phyloP scores from a whole-genome alignment of 2,329 filamentous ascomycete species.

The Monosporascus sp. region DNA sequence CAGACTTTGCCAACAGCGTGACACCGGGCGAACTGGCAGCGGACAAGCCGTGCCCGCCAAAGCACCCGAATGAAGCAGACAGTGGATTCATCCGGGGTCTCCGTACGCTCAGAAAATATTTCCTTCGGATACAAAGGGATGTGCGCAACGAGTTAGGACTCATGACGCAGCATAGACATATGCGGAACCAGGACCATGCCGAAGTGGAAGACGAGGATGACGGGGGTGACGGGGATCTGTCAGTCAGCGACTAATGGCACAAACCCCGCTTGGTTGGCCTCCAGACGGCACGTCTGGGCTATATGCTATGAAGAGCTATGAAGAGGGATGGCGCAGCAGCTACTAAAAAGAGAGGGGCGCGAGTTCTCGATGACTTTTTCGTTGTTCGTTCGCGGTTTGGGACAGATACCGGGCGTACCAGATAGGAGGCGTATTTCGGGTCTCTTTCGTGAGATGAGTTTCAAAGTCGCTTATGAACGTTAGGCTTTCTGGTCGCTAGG shows the following conservation, averaged over 20 bases:
- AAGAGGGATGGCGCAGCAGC: no score
- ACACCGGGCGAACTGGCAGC: constrained; percentile 72
- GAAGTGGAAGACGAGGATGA: constrained; percentile 20
- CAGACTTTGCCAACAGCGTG: constrained; percentile 96
- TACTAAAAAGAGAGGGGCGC: no score
- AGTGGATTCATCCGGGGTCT: constrained; percentile 84
- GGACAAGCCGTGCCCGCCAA: constrained; percentile 68
- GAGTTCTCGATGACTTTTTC: no score
- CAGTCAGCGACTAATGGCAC: constrained; percentile 20
- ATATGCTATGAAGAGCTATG: no score
- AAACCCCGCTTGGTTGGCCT: no score
- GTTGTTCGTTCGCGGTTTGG: no score
- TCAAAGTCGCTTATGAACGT: no score
- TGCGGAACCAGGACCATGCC: constrained; percentile 14
- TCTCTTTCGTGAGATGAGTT: no score
- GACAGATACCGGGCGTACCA: no score
- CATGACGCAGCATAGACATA: constrained; percentile 5
- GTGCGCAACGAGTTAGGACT: constrained; percentile 51
- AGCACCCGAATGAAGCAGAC: constrained; percentile 75
- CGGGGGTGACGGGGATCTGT: constrained; percentile 15
- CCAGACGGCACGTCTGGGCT: no score
- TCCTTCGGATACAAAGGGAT: constrained; percentile 80
- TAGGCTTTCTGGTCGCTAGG: no score
- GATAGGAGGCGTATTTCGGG: no score
- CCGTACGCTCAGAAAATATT: constrained; percentile 72